Conservation (phyloP, 106 monocot species). For the Acorus calamus region DNA sequence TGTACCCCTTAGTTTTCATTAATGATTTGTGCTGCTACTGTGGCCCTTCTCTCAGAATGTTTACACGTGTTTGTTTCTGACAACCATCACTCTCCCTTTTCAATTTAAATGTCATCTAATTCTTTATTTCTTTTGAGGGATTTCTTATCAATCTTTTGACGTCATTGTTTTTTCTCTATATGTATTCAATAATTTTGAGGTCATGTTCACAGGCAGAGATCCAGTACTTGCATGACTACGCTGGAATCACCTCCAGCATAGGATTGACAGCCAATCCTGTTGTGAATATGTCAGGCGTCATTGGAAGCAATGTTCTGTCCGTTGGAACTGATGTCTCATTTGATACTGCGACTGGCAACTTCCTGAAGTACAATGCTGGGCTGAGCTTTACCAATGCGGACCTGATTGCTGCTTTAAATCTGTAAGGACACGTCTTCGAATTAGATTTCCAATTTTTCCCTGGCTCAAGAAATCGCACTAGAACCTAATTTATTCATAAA, state of each 20-base stretch:
- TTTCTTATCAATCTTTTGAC: too few relatives aligned
- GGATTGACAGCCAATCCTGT: slow-evolving; percentile 39
- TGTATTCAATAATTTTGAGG: background rate
- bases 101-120: too few relatives aligned
- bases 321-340: slow-evolving; percentile 64
- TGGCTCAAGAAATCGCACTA: too few relatives aligned
- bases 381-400: slow-evolving; percentile 48
- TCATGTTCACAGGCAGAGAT: slow-evolving; percentile 25
- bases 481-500: too few relatives aligned
- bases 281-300: slow-evolving; percentile 40
- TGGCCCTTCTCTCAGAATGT: too few relatives aligned
- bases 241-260: slow-evolving; percentile 29
- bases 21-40: too few relatives aligned
- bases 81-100: too few relatives aligned
- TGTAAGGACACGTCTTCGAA: slow-evolving; percentile 25
- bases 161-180: background rate
- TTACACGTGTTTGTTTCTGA: too few relatives aligned
- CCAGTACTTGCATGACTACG: slow-evolving; percentile 39
- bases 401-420: slow-evolving; percentile 51
- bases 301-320: slow-evolving; percentile 20
- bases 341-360: slow-evolving; percentile 50
- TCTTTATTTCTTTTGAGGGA: too few relatives aligned
- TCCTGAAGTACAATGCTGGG: slow-evolving; percentile 68
- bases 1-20: too few relatives aligned
- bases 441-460: background rate